Percentiles rank a stretch among this genome's conserved stretches.
Conservation (phyloP, 768 basidiomycete genomes). For the Tylopilus vinaceipallidus region DNA sequence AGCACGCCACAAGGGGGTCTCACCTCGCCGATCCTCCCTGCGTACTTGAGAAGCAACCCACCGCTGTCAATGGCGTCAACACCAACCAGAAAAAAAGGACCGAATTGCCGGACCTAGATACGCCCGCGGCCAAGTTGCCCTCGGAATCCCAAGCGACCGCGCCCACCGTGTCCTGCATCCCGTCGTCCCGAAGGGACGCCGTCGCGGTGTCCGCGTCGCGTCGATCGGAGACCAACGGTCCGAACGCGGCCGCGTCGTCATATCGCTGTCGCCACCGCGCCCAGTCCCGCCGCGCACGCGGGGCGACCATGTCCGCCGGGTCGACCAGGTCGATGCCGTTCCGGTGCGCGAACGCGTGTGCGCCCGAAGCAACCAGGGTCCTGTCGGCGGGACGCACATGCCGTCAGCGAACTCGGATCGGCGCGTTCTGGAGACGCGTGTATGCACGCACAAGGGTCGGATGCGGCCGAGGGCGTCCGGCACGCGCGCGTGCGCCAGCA, state of each 20-base stretch:
- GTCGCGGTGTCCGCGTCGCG: not conserved
- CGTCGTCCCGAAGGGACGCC: slow-evolving; percentile 24
- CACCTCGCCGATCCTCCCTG: slow-evolving; percentile 78
- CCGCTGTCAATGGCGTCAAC: slow-evolving; percentile 45
- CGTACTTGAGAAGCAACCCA: slow-evolving; percentile 71
- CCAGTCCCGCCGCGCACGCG: slow-evolving; percentile 55
- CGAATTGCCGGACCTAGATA: slow-evolving; percentile 54
- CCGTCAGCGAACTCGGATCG: not conserved
- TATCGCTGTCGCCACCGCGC: slow-evolving; percentile 54
- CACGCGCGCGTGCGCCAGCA: slow-evolving; percentile 53
- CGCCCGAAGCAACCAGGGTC: slow-evolving; percentile 62
- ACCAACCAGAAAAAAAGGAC: too few relatives aligned
- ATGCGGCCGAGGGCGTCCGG: slow-evolving; percentile 59
- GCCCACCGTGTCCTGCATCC: slow-evolving; percentile 77
- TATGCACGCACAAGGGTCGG: slow-evolving; percentile 56
- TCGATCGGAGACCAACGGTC: slow-evolving; percentile 6
- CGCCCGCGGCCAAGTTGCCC: slow-evolving; percentile 61
- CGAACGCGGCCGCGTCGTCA: not conserved
- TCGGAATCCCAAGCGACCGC: slow-evolving; percentile 56
- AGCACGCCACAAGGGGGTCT: not conserved
- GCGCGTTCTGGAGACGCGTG: not conserved
- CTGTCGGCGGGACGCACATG: slow-evolving; percentile 35
- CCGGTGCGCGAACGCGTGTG: slow-evolving; percentile 49
- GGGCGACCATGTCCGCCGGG: slow-evolving; percentile 47
- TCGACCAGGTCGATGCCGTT: slow-evolving; percentile 35